Evolutionary conservation across 164 flowering plant genomes (phyloP).

Genomic region (Malania oleifera): DNA sequence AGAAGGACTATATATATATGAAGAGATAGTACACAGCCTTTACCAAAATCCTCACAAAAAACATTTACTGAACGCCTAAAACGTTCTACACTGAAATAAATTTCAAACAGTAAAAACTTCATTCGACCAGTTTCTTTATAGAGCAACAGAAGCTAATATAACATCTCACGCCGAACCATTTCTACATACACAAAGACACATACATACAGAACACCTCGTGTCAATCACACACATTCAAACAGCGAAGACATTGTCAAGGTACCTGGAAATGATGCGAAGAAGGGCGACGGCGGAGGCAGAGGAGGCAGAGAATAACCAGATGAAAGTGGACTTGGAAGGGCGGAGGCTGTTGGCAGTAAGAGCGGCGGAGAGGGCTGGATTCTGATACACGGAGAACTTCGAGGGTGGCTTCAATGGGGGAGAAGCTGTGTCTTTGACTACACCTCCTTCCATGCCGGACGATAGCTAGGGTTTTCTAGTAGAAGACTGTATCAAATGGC

Average conservation of each 20-base stretch:
- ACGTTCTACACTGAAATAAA: no score
- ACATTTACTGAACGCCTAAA: no score
- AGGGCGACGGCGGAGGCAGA: constrained; percentile 50
- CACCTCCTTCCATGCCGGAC: constrained; percentile 12
- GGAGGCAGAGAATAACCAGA: constrained; percentile 44
- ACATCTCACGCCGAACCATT: no score
- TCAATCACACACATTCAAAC: neutral
- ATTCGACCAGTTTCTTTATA: no score
- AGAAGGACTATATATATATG: no score
- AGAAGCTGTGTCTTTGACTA: constrained; percentile 17
- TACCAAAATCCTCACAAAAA: no score
- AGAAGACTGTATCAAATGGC: no score
- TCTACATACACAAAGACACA: neutral
- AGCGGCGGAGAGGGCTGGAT: constrained; percentile 73
- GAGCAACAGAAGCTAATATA: no score
- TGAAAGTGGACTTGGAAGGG: constrained; percentile 47
- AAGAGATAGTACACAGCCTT: no score
- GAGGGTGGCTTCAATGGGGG: constrained; percentile 36
- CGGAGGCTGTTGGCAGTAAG: constrained; percentile 69
- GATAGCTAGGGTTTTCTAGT: neutral
- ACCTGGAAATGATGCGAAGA: constrained; percentile 49
- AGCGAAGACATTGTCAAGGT: neutral
- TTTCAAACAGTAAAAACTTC: no score
- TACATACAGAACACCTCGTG: neutral
- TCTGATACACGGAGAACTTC: constrained; percentile 78